A percentile compares a stretch with the other conserved stretches of the same genome.
phyloP scores from a whole-genome alignment of 345 rosid species.

The Chamaenerion angustifolium region DNA sequence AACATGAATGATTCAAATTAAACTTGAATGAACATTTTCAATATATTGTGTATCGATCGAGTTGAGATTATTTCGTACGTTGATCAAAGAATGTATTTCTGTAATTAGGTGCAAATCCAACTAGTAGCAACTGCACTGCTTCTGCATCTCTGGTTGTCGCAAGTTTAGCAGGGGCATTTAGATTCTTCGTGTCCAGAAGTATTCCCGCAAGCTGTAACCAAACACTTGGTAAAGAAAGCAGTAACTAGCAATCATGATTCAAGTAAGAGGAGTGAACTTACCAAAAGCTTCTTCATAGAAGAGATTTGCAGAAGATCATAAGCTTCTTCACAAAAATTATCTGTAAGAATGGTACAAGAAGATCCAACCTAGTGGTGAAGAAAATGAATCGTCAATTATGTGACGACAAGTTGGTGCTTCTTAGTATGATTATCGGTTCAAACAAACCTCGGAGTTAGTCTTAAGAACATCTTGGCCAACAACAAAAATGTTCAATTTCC shows the following conservation, averaged over 20 bases:
- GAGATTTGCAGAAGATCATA: slow-evolving; percentile 43
- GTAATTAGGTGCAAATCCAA: slow-evolving; percentile 34
- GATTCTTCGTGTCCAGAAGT: slow-evolving; percentile 41
- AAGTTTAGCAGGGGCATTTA: slow-evolving; percentile 19
- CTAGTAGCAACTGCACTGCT: slow-evolving; percentile 48
- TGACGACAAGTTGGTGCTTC: too few species aligned
- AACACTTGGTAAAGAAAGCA: slow-evolving; percentile 7
- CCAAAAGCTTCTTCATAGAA: slow-evolving; percentile 38
- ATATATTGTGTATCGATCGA: not conserved
- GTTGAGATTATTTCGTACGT: slow-evolving; percentile 12
- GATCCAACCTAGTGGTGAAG: slow-evolving; percentile 25
- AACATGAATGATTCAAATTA: not conserved
- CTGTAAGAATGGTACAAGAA: slow-evolving; percentile 47
- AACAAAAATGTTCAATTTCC: slow-evolving; percentile 31
- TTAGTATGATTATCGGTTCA: too few species aligned
- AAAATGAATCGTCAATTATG: not conserved
- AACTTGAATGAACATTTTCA: not conserved
- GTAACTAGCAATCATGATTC: not conserved
- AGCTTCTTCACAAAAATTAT: slow-evolving; percentile 60
- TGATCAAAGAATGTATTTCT: slow-evolving; percentile 31
- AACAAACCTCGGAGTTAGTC: slow-evolving; percentile 26
- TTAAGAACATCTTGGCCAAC: slow-evolving; percentile 47
- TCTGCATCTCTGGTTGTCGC: slow-evolving; percentile 42
- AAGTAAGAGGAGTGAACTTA: slow-evolving; percentile 6
- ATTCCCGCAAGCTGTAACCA: slow-evolving; percentile 48